These are phyloP conservation scores for Gleditsia sinensis DNA, from an alignment of 306 rosid species.

Conservation along the genomic window DNA sequence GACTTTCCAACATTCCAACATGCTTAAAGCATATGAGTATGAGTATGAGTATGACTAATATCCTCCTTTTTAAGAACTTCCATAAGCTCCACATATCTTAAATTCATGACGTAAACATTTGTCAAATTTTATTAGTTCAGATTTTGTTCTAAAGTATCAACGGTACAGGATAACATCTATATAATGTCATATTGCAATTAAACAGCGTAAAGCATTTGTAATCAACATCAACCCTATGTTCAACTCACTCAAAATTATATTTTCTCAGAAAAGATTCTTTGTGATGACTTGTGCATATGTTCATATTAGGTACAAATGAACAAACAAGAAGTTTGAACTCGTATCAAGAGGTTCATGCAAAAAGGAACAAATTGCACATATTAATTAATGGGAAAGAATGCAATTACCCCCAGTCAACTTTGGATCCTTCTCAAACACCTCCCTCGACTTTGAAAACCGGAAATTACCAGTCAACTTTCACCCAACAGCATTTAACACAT, in stretches of 20 bases:
- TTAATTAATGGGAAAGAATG: no score
- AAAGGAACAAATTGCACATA: no score
- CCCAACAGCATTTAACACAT: no score
- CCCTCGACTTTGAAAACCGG: no score
- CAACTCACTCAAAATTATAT: background rate
- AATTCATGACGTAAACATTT: constrained; percentile 16
- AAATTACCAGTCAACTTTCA: no score
- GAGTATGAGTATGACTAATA: no score
- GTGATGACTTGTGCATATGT: background rate
- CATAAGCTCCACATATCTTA: constrained; percentile 9
- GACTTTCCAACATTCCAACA: background rate
- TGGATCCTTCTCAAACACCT: no score
- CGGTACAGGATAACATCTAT: background rate
- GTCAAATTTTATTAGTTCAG: no score
- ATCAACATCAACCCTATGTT: background rate
- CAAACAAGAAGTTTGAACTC: background rate
- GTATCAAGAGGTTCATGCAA: background rate
- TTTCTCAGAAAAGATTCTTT: background rate
- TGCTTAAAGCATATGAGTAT: background rate
- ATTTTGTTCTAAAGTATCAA: background rate
- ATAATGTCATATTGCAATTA: background rate
- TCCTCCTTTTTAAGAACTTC: background rate
- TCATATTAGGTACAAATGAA: background rate
- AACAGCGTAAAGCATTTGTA: background rate
- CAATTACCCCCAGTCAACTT: no score